phyloP scores from a whole-genome alignment of 352 stramenopile genomes.

The Phytopythium ostracodes region DNA sequence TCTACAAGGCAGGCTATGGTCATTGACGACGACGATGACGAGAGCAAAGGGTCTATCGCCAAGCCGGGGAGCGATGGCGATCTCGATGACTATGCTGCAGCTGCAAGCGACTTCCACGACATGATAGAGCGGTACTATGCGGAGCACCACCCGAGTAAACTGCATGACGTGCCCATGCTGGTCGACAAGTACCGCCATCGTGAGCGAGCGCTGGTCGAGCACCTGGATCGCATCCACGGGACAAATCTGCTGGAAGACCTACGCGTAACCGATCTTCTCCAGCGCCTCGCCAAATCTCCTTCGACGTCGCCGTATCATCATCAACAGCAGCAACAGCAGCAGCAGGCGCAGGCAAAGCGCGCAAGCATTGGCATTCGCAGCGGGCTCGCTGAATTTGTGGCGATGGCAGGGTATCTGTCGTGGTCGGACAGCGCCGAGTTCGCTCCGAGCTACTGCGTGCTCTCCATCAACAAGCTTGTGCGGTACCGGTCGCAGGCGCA shows the following conservation, averaged over 20 bases:
- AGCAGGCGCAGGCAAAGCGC: slow-evolving; percentile 8
- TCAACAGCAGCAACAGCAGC: background rate
- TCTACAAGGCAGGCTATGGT: background rate
- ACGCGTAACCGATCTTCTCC: slow-evolving; percentile 27
- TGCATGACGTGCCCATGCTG: slow-evolving; percentile 52
- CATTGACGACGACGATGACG: background rate
- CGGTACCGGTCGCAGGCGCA: slow-evolving; percentile 36
- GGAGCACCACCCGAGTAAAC: slow-evolving; percentile 58
- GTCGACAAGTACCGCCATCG: slow-evolving; percentile 40
- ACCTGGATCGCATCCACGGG: slow-evolving; percentile 68
- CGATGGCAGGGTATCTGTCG: slow-evolving; percentile 34
- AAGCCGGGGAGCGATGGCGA: background rate
- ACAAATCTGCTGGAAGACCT: slow-evolving; percentile 33
- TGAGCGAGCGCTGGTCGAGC: slow-evolving; percentile 48
- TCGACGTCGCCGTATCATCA: slow-evolving; percentile 5
- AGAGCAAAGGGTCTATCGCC: background rate
- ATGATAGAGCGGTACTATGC: slow-evolving; percentile 51
- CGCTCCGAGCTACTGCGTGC: slow-evolving; percentile 31
- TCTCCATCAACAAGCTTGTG: slow-evolving; percentile 53
- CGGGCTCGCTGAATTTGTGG: slow-evolving; percentile 36
- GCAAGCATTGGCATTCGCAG: slow-evolving; percentile 26
- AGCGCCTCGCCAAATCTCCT: slow-evolving; percentile 8
- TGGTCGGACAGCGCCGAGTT: slow-evolving; percentile 25
- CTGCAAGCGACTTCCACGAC: slow-evolving; percentile 19
- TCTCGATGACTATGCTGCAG: slow-evolving; percentile 5